Evolutionary conservation across 2,329 filamentous ascomycete species (phyloP), one percentile per base, ranked within the genome.

Genomic region (Nothomitra cinnamomea): DNA sequence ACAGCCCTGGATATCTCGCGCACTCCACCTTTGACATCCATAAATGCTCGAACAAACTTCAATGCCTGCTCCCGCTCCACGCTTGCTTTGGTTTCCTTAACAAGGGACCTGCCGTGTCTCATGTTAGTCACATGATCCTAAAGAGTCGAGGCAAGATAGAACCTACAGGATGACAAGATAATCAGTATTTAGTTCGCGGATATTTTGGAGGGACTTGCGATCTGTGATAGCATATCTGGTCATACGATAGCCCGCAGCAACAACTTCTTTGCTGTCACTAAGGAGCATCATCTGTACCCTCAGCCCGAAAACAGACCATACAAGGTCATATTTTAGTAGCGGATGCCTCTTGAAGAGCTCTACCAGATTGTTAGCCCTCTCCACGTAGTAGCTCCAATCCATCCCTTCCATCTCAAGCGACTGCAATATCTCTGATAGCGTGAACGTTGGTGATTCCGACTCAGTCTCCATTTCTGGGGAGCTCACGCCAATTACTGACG

Each of bases 31-130:
- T 95, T 95, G 58, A 96, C 87, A 64, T 98, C 92, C 2, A 98
- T 72, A 62, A 98, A 98, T 8, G 89, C 87, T 56, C 92, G 80
- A 24, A 96, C 83, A 65, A 98, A 95, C 65, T 98, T 98, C 61
- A 98, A 72, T 12, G 92, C 92, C 68, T 98, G 92, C 66, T 98
- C 92, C 53, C 94, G 79, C 70, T 98, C 92, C 17, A 98, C 86
- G 60, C 90, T 89, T n/a, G 90, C 87, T 66, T 95, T 96, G 63
- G 85, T 84, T 65, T 96, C 92, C 65, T 96, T 96, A 58, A 94
- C 87, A 35, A 98, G 72, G 0, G 92, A 96, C 56, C 76, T 78
- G 55, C 2, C 6, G 7, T 13, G 22, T 22, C 21, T 3, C 19
- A 40, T 12, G 21, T 25, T 24, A 42, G 35, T 32, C 12, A 3